Evolutionary conservation across 805 yeast genomes (phyloP).

Genomic region (Pichia thaimueangensis): DNA sequence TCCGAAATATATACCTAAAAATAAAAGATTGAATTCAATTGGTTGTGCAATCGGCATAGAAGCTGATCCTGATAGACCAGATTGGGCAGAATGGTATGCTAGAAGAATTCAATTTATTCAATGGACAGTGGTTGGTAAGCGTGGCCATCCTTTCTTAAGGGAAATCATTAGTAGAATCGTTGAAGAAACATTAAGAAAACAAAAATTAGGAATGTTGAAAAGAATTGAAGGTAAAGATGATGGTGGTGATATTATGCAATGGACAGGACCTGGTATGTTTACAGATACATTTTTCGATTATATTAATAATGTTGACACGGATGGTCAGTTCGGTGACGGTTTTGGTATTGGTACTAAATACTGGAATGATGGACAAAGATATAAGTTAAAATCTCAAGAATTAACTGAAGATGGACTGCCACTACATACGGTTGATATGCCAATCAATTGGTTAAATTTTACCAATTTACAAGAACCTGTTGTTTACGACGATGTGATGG

Average conservation of each 20-base stretch:
- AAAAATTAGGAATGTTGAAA: conserved; percentile 39
- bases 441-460: conserved; percentile 57
- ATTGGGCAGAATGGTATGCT: conserved; percentile 92
- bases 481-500: conserved; percentile 58
- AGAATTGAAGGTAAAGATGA: conserved; percentile 50
- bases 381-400: conserved; percentile 19
- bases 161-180: conserved; percentile 77
- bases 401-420: conserved; percentile 21
- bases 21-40: neutral
- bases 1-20: conserved; percentile 12
- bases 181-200: conserved; percentile 58
- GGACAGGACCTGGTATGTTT: conserved; percentile 97
- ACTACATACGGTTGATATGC: conserved; percentile 18
- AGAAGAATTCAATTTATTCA: conserved; percentile 92
- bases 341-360: conserved; percentile 28
- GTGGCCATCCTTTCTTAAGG: conserved; percentile 85
- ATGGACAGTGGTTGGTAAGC: conserved; percentile 89
- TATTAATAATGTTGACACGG: conserved; percentile 51
- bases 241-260: conserved; percentile 79
- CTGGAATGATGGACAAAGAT: conserved; percentile 22
- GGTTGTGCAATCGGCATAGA: conserved; percentile 90
- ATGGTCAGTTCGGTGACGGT: conserved; percentile 30
- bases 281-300: conserved; percentile 82
- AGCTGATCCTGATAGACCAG: conserved; percentile 94
- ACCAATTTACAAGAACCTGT: conserved; percentile 52